These are phyloP conservation scores for Neurospora terricola DNA, from an alignment of 495 filamentous ascomycete genomes.

Conservation along the genomic window DNA sequence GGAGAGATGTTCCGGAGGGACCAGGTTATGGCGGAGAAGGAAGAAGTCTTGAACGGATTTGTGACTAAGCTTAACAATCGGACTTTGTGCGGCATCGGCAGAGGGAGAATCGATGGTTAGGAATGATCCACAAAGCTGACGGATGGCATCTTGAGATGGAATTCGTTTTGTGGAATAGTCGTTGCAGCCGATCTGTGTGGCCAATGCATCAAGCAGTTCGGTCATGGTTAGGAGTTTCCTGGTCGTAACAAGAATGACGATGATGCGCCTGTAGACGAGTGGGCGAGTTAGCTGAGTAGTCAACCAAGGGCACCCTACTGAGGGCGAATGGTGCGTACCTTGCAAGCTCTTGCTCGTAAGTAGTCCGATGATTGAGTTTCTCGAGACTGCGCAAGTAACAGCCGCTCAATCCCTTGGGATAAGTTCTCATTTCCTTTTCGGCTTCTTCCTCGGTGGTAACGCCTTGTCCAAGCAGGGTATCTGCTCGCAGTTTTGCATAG, in stretches of 20 bases:
- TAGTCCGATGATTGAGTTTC: constrained; percentile 8
- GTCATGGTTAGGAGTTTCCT: constrained; percentile 13
- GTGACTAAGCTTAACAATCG: neutral
- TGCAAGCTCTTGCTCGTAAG: constrained; percentile 10
- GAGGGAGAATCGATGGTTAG: neutral
- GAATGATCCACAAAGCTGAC: constrained; percentile 1
- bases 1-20: neutral
- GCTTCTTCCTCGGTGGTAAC: constrained; percentile 16
- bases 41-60: constrained; percentile 2
- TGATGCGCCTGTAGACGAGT: constrained; percentile 9
- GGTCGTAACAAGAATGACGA: constrained; percentile 15
- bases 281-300: neutral
- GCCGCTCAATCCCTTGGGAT: constrained; percentile 16
- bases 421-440: constrained; percentile 14
- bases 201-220: constrained; percentile 6
- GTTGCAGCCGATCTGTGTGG: neutral
- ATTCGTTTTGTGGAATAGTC: neutral
- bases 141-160: neutral
- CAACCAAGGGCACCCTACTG: neutral
- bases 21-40: neutral
- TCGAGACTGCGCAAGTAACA: constrained; percentile 18
- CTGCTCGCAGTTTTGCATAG: constrained; percentile 14
- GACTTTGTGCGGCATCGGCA: neutral
- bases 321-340: constrained; percentile 4
- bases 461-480: constrained; percentile 9